Conservation (phyloP, 73 alveolate species). For the Paramecium pentaurelia region DNA sequence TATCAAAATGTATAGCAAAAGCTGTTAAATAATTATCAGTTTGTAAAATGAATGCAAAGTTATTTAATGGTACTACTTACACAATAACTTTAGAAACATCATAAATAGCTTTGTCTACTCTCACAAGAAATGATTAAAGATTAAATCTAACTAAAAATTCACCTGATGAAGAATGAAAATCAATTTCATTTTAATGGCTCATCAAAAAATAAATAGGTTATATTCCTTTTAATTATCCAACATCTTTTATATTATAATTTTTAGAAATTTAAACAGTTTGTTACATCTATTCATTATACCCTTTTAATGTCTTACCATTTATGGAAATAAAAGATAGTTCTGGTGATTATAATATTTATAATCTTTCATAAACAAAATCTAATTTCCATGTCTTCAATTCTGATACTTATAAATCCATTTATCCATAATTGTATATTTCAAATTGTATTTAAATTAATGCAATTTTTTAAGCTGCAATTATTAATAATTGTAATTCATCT, state of each 20-base stretch:
- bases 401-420: neutral
- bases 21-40: neutral
- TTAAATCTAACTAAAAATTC: slow-evolving; percentile 10
- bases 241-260: slow-evolving; percentile 14
- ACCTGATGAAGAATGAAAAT: neutral
- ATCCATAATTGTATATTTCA: neutral
- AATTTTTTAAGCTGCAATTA: neutral
- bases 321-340: neutral
- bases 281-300: neutral
- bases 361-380: neutral
- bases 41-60: neutral
- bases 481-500: neutral
- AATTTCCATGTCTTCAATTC: neutral
- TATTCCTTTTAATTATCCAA: neutral
- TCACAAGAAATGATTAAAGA: neutral
- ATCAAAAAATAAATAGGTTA: neutral
- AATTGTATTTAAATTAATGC: neutral
- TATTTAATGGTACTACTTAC: neutral
- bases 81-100: slow-evolving; percentile 28
- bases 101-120: slow-evolving; percentile 36
- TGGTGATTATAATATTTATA: neutral
- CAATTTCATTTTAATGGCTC: slow-evolving; percentile 32
- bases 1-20: neutral
- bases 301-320: neutral
- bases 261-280: neutral